Percentiles rank a stretch among this genome's conserved stretches.
Evolutionary conservation across 108 stramenopile species (phyloP).

Genomic region (Cyclostephanos invisitatus): DNA sequence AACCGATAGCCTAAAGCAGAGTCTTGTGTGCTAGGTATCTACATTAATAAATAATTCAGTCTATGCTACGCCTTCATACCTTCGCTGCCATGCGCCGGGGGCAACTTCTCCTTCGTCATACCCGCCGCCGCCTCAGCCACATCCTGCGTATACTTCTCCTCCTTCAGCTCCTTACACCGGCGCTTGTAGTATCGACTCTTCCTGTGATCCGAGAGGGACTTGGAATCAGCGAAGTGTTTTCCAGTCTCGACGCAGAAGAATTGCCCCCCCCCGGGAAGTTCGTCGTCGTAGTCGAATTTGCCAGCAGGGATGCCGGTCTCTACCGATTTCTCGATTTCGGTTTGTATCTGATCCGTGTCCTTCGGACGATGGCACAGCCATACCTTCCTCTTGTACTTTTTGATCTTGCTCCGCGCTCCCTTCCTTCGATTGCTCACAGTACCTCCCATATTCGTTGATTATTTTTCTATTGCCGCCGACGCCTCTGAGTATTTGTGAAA

Average conservation of each 20-base stretch:
- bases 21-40: background rate
- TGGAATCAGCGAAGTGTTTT: conserved; percentile 91
- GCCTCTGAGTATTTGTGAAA: too few relatives aligned
- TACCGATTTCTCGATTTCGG: conserved; percentile 87
- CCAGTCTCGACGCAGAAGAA: conserved; percentile 96
- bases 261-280: conserved; percentile 97
- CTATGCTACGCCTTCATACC: background rate
- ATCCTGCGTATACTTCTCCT: conserved; percentile 86
- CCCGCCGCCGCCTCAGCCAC: conserved; percentile 83
- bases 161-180: conserved; percentile 86
- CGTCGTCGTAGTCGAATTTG: conserved; percentile 89
- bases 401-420: conserved; percentile 80
- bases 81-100: conserved; percentile 68
- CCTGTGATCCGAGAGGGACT: conserved; percentile 90
- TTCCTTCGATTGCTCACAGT: conserved; percentile 51
- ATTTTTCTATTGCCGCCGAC: background rate
- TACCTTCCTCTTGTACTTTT: conserved; percentile 84
- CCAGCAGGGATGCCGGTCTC: conserved; percentile 60
- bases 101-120: conserved; percentile 86
- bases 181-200: conserved; percentile 90
- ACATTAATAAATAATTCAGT: background rate
- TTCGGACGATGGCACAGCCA: conserved; percentile 84
- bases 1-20: too few relatives aligned
- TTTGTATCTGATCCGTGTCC: conserved; percentile 97
- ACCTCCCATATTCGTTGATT: background rate